Evolutionary conservation across 495 filamentous ascomycete genomes (phyloP).

Genomic region (Annulohypoxylon bovei): DNA sequence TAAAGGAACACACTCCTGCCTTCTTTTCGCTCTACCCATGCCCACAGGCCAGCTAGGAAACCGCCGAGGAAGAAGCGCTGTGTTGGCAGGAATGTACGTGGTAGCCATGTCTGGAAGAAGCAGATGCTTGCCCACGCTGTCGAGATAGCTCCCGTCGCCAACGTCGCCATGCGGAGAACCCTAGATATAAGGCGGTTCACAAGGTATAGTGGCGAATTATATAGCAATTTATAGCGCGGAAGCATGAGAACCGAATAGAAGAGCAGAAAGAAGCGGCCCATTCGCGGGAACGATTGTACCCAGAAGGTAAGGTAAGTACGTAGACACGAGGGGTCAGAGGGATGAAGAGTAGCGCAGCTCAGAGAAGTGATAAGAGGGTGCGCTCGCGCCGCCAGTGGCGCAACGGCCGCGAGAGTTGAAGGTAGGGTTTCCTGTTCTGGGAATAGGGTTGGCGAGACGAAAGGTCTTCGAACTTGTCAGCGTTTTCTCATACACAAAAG

Average conservation of each 20-base stretch:
- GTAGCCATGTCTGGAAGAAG: conserved; percentile 81
- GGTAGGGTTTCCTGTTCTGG: conserved; percentile 75
- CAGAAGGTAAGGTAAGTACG: conserved; percentile 86
- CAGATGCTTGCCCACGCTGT: conserved; percentile 89
- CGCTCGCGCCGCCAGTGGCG: conserved; percentile 82
- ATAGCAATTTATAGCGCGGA: conserved; percentile 70
- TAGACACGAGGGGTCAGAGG: conserved; percentile 82
- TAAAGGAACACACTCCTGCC: conserved; percentile 75
- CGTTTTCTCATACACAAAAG: background rate
- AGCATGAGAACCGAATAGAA: conserved; percentile 73
- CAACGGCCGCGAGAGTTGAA: conserved; percentile 68
- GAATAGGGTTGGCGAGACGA: conserved; percentile 89
- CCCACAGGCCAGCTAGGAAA: conserved; percentile 83
- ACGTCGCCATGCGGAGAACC: conserved; percentile 75
- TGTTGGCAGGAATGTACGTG: conserved; percentile 76
- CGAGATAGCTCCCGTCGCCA: conserved; percentile 79
- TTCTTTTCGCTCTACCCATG: conserved; percentile 70
- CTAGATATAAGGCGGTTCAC: conserved; percentile 68
- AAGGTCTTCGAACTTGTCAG: conserved; percentile 59
- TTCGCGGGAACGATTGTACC: conserved; percentile 77
- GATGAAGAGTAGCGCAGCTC: conserved; percentile 93
- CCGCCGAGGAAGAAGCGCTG: conserved; percentile 90
- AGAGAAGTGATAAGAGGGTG: conserved; percentile 84
- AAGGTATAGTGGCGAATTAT: conserved; percentile 70
- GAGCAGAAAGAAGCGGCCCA: conserved; percentile 79